Base-by-base conservation (phyloP, 306 rosid species). In the Pterocarpus santalinus region DNA sequence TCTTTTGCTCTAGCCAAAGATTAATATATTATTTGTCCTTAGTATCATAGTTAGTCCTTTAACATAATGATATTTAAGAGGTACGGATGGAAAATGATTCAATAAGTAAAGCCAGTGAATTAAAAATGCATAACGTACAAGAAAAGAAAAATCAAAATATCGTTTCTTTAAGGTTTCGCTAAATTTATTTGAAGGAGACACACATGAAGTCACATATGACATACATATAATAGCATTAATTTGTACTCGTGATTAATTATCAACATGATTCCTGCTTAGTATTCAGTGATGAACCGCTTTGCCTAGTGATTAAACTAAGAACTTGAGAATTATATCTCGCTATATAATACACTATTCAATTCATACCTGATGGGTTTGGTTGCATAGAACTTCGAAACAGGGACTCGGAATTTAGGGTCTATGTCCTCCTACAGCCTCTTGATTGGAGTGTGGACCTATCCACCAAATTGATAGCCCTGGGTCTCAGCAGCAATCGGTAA, bases 351-450 rank as follows among this genome's bases (percentile, higher is more conserved):
- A 51, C 14, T 53, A 52, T 52, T 34, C 41, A 28, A 47, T 47
- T 13, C 22, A 36, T 65, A 0, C 13, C 17, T 58, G 0, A 57
- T 41, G 38, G 79, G 32, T 39, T 57, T 28, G 55, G 49, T 33
- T 14, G 41, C 33, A 8, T 43, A n/a, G 17, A 41, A 70, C 13
- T 49, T 32, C 1, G 80, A 64, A 76, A 47, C 63, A 64, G 1
- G 9, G 63, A 47, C 38, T 33, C 51, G 39, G 80, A 76, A 63
- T 64, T 46, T 33, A 76, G 51, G 80, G 80, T 63, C 63, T n/a
- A n/a, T 76, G 80, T 64, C 62, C 2, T 11, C 71, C 33, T 15
- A 7, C 60, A 13, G n/a, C 34, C 11, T 44, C 61, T 75, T 75
- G 62, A 46, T 61, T 22, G 69, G 69, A 60, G 69, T 3, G 30